A percentile compares a stretch with the other conserved stretches of the same genome.
These are phyloP conservation scores for Starmerella floris DNA, from an alignment of 805 yeast genomes.

Conservation along the genomic window DNA sequence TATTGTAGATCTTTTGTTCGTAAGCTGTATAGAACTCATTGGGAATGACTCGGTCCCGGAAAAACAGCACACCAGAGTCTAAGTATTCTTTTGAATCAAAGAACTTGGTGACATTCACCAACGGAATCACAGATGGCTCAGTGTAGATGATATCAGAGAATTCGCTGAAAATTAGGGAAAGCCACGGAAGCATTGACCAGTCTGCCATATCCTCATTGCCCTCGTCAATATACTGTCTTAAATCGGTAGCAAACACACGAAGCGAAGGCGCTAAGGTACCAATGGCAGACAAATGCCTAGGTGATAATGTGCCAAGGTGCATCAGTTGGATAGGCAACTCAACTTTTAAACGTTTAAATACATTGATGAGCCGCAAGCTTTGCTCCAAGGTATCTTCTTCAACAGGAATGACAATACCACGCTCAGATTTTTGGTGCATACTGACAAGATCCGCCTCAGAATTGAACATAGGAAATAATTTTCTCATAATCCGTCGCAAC, in stretches of 20 bases:
- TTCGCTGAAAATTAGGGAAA: slow-evolving; percentile 1
- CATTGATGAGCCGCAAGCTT: not conserved
- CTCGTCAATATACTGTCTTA: not conserved
- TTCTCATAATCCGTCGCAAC: not conserved
- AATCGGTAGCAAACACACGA: not conserved
- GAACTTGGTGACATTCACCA: not conserved
- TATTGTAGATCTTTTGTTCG: not conserved
- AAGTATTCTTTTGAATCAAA: not conserved
- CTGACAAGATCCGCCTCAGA: not conserved
- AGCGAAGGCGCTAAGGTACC: not conserved
- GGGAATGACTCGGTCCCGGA: slow-evolving; percentile 5
- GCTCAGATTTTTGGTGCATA: not conserved
- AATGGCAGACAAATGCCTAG: not conserved
- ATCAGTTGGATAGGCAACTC: slow-evolving; percentile 6
- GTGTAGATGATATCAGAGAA: slow-evolving; percentile 4
- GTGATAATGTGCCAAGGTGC: not conserved
- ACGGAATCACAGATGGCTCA: slow-evolving; percentile 6
- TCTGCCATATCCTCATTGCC: not conserved
- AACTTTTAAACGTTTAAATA: not conserved
- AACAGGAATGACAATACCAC: slow-evolving; percentile 4
- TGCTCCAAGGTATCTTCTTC: not conserved
- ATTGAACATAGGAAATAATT: not conserved
- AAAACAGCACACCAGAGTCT: not conserved
- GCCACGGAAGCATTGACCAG: slow-evolving; percentile 3
- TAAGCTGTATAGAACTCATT: not conserved